Evolutionary conservation across 257 asterid species (phyloP), one percentile per base, ranked within the genome.

Genomic region (Nicotiana paniculata): DNA sequence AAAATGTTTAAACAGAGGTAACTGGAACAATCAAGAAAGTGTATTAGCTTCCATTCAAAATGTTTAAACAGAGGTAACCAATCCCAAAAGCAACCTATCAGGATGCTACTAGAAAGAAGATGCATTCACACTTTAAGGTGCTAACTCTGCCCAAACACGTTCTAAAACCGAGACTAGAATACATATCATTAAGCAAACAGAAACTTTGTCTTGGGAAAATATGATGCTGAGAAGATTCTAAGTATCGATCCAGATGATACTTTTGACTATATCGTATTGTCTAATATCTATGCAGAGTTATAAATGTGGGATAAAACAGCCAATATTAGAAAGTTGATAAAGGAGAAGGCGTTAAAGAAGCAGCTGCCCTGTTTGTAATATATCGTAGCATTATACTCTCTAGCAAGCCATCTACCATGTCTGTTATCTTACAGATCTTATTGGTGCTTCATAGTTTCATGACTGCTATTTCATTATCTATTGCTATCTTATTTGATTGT

Each of bases 281-380:
- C 97, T 1, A 94, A 94, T 83, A 82, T 90, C 6, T 93, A 93
- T 83, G 93, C 96, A 8, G 93, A 86, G 83, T 85, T 87, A 54
- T 84, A 82, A 84, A 90, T 93, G 95, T 93, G 98, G 97, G 62
- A 83, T 54, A 28, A 92, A 84, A 86, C 92, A 72, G 94, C 96
- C 5, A 65, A 82, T 69, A 81, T 91, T 16, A 87, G 97, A 82
- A 87, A 89, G 68, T 57, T 86, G 51, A 91, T 90, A 88, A 89
- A 88, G 85, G 90, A 85, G 85, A 92, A 89, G 90, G 83, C 83
- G 6, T 79, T 93, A 81, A 90, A 88, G 85, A 94, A 94, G 87
- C 6, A 35, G 6, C 39, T 35, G 0, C 6, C 39, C 39, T 4
- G 6, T 35, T 35, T 35, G 6, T 35, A 35, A 35, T 35, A 35